These are phyloP conservation scores for Amylostereum areolatum DNA, from an alignment of 1,284 basidiomycete genomes.

Conservation along the genomic window DNA sequence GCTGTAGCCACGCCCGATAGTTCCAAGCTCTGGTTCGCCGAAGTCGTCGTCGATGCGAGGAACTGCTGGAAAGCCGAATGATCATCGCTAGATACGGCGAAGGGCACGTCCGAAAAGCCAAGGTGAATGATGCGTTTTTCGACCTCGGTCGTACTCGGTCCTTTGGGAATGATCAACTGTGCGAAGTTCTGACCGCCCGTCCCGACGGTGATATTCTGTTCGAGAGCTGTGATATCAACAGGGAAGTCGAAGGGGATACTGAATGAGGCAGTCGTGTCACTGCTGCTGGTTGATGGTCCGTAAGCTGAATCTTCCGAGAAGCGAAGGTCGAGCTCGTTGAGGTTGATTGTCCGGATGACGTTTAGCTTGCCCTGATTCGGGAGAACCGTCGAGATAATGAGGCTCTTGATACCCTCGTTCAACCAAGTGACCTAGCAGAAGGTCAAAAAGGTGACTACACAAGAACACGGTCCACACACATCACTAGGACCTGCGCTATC, in stretches of 20 bases:
- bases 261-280: conserved; percentile 57
- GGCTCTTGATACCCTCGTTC: conserved; percentile 66
- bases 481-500: conserved; percentile 57
- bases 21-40: conserved; percentile 41
- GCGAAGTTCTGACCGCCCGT: conserved; percentile 55
- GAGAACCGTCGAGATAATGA: conserved; percentile 55
- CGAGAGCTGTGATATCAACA: conserved; percentile 56
- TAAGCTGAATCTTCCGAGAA: conserved; percentile 57
- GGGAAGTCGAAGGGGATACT: conserved; percentile 70
- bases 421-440: conserved; percentile 59
- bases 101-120: conserved; percentile 56
- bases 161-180: conserved; percentile 56
- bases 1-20: conserved; percentile 57
- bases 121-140: conserved; percentile 57
- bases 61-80: conserved; percentile 59
- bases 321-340: conserved; percentile 59
- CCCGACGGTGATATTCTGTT: conserved; percentile 57
- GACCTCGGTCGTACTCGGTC: conserved; percentile 59
- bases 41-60: conserved; percentile 59
- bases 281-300: conserved; percentile 53
- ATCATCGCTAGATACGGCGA: conserved; percentile 47
- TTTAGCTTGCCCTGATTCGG: conserved; percentile 60
- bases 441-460: neutral
- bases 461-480: conserved; percentile 27
- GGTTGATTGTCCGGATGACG: conserved; percentile 60